Conservation (phyloP, 345 rosid genomes). For the Citrus sp. region DNA sequence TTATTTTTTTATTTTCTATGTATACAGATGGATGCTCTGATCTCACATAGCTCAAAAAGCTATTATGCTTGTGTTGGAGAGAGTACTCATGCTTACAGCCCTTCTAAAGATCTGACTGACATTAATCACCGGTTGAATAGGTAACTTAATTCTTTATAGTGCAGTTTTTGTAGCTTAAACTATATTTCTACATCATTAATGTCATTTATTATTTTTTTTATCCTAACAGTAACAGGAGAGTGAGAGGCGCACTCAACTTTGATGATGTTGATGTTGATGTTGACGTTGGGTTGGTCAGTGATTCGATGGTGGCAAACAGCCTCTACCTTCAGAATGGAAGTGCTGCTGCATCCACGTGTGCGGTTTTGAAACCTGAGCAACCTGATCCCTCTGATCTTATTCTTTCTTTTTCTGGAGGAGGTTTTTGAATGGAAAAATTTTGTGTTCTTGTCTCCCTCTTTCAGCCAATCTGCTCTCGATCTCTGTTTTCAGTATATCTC, state of each 20-base stretch:
- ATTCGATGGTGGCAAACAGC: slow-evolving; percentile 88
- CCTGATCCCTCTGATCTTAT: slow-evolving; percentile 33
- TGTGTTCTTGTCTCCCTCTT: too few relatives aligned
- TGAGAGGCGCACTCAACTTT: slow-evolving; percentile 69
- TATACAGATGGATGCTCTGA: slow-evolving; percentile 87
- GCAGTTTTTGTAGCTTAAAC: background rate
- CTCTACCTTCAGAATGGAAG: slow-evolving; percentile 68
- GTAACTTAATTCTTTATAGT: slow-evolving; percentile 28
- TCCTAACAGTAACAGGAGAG: slow-evolving; percentile 45
- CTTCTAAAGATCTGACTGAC: slow-evolving; percentile 27
- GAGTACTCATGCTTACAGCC: slow-evolving; percentile 70
- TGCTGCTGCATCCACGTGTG: slow-evolving; percentile 34
- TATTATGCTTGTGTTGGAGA: slow-evolving; percentile 98
- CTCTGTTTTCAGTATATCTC: too few relatives aligned
- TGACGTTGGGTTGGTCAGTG: slow-evolving; percentile 91
- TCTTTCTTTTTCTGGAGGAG: too few relatives aligned
- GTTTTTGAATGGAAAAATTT: too few relatives aligned
- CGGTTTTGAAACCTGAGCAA: slow-evolving; percentile 36
- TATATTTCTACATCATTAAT: background rate
- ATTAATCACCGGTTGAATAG: slow-evolving; percentile 84
- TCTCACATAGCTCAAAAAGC: slow-evolving; percentile 82
- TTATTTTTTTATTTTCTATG: background rate
- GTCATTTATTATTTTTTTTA: slow-evolving; percentile 6
- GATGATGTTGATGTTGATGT: slow-evolving; percentile 52
- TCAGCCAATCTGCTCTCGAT: too few relatives aligned